Conservation (phyloP, 805 yeast genomes). For the Saccharomycopsis capsularis region DNA sequence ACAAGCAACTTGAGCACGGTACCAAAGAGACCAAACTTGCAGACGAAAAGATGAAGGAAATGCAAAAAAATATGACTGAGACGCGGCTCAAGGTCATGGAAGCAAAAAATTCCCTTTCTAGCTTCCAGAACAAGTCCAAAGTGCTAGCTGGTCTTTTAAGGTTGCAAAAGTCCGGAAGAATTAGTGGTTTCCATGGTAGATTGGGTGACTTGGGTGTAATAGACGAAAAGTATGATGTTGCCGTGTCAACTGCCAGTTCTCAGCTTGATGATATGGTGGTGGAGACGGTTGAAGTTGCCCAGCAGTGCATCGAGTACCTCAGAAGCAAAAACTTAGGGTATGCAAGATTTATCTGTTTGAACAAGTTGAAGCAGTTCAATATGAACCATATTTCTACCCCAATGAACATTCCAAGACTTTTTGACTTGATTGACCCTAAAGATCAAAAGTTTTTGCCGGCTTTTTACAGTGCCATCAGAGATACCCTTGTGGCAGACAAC, state of each 20-base stretch:
- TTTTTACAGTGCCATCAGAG: slow-evolving; percentile 77
- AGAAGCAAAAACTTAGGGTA: slow-evolving; percentile 80
- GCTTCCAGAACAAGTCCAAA: slow-evolving; percentile 59
- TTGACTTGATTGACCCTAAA: slow-evolving; percentile 69
- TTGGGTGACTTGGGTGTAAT: slow-evolving; percentile 90
- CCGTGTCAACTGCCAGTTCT: slow-evolving; percentile 91
- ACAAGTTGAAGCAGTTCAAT: slow-evolving; percentile 61
- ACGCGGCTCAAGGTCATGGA: slow-evolving; percentile 60
- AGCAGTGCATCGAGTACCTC: slow-evolving; percentile 72
- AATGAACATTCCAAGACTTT: slow-evolving; percentile 66
- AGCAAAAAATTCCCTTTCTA: slow-evolving; percentile 52
- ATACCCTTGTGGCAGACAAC: slow-evolving; percentile 80
- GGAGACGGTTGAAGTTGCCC: slow-evolving; percentile 66
- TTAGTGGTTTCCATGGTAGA: slow-evolving; percentile 82
- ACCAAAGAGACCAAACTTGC: slow-evolving; percentile 49
- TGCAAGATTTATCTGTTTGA: slow-evolving; percentile 77
- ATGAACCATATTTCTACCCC: slow-evolving; percentile 57
- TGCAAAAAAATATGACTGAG: slow-evolving; percentile 45
- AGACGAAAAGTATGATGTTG: slow-evolving; percentile 83
- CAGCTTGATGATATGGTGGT: slow-evolving; percentile 90
- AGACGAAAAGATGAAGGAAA: slow-evolving; percentile 39
- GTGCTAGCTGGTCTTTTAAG: slow-evolving; percentile 64
- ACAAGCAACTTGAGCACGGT: slow-evolving; percentile 52
- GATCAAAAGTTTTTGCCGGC: slow-evolving; percentile 74
- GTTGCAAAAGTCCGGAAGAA: slow-evolving; percentile 71